Percentiles rank a stretch among this genome's conserved stretches.
Conservation (phyloP, 805 yeast species). For the Lipomyces sp. region DNA sequence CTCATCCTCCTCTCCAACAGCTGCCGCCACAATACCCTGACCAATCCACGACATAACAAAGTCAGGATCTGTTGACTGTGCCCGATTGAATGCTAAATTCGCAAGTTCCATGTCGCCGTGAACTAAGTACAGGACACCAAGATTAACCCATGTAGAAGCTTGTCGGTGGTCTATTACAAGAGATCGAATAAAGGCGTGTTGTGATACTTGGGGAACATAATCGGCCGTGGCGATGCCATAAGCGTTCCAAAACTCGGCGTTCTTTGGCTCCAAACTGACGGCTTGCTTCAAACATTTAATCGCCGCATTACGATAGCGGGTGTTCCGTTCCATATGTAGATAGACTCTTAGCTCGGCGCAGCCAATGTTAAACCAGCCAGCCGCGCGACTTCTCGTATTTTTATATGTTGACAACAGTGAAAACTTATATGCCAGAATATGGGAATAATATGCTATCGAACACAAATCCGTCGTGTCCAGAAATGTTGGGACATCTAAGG, state of each 20-base stretch:
- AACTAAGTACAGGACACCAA: conserved; percentile 76
- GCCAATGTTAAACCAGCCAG: conserved; percentile 70
- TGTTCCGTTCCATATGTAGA: conserved; percentile 45
- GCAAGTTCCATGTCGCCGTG: conserved; percentile 75
- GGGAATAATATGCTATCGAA: conserved; percentile 11
- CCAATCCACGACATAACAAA: conserved; percentile 82
- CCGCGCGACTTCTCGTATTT: conserved; percentile 31
- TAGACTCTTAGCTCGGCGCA: conserved; percentile 51
- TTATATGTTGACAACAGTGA: conserved; percentile 22
- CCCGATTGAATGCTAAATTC: conserved; percentile 67
- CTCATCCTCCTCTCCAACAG: conserved; percentile 47
- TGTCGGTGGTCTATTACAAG: conserved; percentile 69
- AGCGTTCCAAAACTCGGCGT: conserved; percentile 77
- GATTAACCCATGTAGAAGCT: conserved; percentile 74
- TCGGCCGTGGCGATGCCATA: conserved; percentile 76
- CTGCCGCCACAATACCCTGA: conserved; percentile 61
- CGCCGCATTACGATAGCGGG: conserved; percentile 50
- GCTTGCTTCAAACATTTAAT: conserved; percentile 66
- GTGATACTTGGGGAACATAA: conserved; percentile 72
- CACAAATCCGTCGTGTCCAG: conserved; percentile 1
- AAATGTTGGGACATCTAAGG: not conserved
- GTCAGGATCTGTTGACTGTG: conserved; percentile 83
- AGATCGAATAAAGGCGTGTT: conserved; percentile 91
- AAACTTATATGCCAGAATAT: conserved; percentile 31
- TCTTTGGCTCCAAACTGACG: conserved; percentile 70